phyloP scores from a whole-genome alignment of 2,329 filamentous ascomycete genomes.

The Xylariaceae sp. region DNA sequence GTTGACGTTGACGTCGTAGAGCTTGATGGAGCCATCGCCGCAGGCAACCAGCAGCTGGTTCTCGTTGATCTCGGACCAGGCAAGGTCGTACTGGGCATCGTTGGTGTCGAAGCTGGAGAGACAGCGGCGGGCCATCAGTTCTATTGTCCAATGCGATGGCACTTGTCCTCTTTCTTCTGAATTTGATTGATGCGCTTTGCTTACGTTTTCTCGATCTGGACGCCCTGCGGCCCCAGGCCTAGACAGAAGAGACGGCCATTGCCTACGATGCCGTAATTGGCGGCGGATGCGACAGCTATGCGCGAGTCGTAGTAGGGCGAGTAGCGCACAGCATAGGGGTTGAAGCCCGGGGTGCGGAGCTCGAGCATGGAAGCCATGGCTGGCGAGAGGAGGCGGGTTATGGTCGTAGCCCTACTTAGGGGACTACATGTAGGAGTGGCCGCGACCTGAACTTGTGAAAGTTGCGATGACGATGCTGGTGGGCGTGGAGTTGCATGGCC shows the following conservation, averaged over 20 bases:
- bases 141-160: no score
- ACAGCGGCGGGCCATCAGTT: no score
- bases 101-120: slow-evolving; percentile 81
- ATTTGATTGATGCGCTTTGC: no score
- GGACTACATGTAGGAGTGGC: no score
- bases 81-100: slow-evolving; percentile 89
- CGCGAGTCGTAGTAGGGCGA: slow-evolving; percentile 97
- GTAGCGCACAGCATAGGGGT: slow-evolving; percentile 96
- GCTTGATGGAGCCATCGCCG: slow-evolving; percentile 90
- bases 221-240: slow-evolving; percentile 75
- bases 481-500: not conserved
- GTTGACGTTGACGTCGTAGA: slow-evolving; percentile 77
- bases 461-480: slow-evolving; percentile 12
- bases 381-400: not conserved
- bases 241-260: slow-evolving; percentile 89
- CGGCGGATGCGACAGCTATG: slow-evolving; percentile 82
- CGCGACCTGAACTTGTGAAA: not conserved
- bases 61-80: slow-evolving; percentile 95
- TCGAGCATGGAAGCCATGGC: slow-evolving; percentile 70
- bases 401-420: no score
- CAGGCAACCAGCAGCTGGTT: slow-evolving; percentile 87
- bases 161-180: no score
- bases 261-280: slow-evolving; percentile 95
- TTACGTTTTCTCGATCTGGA: slow-evolving; percentile 78
- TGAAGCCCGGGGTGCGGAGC: slow-evolving; percentile 88